A percentile compares a stretch with the other conserved stretches of the same genome.
phyloP scores from a whole-genome alignment of 306 rosid genomes.

The Glycine tomentella region DNA sequence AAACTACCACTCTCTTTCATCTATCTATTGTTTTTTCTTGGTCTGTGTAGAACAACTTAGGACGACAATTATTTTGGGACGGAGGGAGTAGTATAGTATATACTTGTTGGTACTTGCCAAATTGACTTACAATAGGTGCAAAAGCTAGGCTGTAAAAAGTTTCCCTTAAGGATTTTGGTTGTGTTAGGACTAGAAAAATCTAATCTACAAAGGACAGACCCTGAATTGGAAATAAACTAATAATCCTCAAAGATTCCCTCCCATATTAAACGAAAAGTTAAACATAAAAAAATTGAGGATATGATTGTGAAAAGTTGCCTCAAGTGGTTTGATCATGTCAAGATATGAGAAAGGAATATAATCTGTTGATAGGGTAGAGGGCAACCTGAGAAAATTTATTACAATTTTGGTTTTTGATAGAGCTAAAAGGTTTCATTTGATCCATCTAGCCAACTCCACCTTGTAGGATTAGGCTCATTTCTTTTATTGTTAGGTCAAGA shows the following conservation, averaged over 20 bases:
- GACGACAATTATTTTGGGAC: too few species aligned
- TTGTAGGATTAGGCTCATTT: neutral
- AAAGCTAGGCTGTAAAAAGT: conserved; percentile 16
- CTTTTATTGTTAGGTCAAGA: conserved; percentile 29
- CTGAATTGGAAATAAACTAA: neutral
- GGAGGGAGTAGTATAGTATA: neutral
- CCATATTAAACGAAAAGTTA: conserved; percentile 4
- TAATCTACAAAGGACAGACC: neutral
- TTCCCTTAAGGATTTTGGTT: conserved; percentile 15
- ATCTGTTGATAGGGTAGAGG: conserved; percentile 8
- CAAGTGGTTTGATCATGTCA: conserved; percentile 16
- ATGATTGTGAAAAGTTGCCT: conserved; percentile 12
- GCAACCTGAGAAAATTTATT: neutral
- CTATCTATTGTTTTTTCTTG: too few species aligned
- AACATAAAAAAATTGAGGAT: neutral
- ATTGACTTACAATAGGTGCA: conserved; percentile 20
- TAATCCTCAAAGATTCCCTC: neutral
- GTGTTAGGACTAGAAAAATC: neutral
- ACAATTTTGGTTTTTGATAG: conserved; percentile 11
- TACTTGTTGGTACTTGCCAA: conserved; percentile 16
- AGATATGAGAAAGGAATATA: conserved; percentile 24
- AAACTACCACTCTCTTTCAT: too few species aligned
- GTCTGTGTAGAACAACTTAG: too few species aligned
- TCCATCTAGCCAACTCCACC: conserved; percentile 13
- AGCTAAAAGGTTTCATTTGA: neutral